A percentile compares a stretch with the other conserved stretches of the same genome.
phyloP scores from a whole-genome alignment of 495 filamentous ascomycete species.

The Trichocladium uniseriatum region DNA sequence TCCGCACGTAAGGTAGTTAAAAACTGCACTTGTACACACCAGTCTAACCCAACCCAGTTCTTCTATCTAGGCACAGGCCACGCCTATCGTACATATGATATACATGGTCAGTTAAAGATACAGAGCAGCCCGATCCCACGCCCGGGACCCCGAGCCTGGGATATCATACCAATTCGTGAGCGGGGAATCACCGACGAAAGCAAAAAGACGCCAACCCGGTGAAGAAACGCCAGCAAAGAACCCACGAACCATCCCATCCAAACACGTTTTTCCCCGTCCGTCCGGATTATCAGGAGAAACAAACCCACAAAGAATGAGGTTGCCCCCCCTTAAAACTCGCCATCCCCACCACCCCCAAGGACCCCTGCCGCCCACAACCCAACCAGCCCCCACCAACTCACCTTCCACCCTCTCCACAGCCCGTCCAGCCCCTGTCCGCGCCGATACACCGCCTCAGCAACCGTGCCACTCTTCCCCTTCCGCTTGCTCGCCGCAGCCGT shows the following conservation, averaged over 20 bases:
- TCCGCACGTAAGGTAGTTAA: too few species aligned
- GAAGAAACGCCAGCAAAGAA: slow-evolving; percentile 7
- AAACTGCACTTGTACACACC: too few species aligned
- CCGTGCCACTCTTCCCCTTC: slow-evolving; percentile 27
- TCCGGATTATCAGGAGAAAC: not conserved
- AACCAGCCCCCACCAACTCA: slow-evolving; percentile 90
- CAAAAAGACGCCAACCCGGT: slow-evolving; percentile 1
- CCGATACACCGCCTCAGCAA: slow-evolving; percentile 39
- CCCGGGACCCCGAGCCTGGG: not conserved
- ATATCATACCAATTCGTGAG: slow-evolving; percentile 25
- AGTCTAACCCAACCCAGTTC: too few species aligned
- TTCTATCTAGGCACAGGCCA: not conserved
- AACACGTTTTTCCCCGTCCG: not conserved
- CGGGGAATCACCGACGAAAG: slow-evolving; percentile 20
- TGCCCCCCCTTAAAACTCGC: slow-evolving; percentile 33
- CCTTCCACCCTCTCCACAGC: slow-evolving; percentile 86
- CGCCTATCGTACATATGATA: not conserved
- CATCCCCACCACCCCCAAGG: slow-evolving; percentile 38
- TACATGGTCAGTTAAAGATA: not conserved
- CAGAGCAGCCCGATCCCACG: not conserved
- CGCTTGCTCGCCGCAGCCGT: slow-evolving; percentile 19
- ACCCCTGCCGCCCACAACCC: slow-evolving; percentile 61
- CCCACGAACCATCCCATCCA: not conserved
- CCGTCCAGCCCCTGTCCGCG: slow-evolving; percentile 77
- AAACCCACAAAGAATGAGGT: not conserved